Conservation (phyloP, 768 basidiomycete species). For the Pilatotrama ljubarskyi region DNA sequence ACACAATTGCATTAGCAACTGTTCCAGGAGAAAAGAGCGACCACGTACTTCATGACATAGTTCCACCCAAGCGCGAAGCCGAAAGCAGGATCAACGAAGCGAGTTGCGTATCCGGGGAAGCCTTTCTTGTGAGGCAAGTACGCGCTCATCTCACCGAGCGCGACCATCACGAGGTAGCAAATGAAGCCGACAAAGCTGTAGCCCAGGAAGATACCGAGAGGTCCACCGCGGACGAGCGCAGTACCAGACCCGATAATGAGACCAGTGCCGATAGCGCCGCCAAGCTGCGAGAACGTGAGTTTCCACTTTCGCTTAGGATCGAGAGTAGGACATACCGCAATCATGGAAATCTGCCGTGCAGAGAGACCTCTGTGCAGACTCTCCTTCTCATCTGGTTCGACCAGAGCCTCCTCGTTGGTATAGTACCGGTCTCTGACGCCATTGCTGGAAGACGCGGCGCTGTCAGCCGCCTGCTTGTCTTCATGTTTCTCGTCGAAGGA, state of each 20-base stretch:
- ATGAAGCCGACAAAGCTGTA: constrained; percentile 53
- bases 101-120: constrained; percentile 56
- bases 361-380: constrained; percentile 37
- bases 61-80: constrained; percentile 70
- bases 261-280: constrained; percentile 36
- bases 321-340: constrained; percentile 31
- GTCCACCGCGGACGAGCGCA: constrained; percentile 55
- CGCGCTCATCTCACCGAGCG: constrained; percentile 40
- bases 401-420: constrained; percentile 12
- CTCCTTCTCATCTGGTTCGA: constrained; percentile 29
- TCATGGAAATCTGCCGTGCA: constrained; percentile 41
- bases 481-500: constrained; percentile 11
- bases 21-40: background rate
- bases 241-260: constrained; percentile 50
- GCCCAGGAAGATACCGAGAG: constrained; percentile 47
- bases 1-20: constrained; percentile 1
- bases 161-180: constrained; percentile 61
- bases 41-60: constrained; percentile 53
- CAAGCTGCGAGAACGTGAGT: constrained; percentile 25
- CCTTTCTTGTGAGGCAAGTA: constrained; percentile 62
- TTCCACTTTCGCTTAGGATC: background rate
- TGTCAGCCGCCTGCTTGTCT: background rate
- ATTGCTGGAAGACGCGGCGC: background rate
- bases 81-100: constrained; percentile 67
- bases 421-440: constrained; percentile 15